Base-by-base conservation (phyloP, 1,284 basidiomycete species). In the Sporisorium exsertum region DNA sequence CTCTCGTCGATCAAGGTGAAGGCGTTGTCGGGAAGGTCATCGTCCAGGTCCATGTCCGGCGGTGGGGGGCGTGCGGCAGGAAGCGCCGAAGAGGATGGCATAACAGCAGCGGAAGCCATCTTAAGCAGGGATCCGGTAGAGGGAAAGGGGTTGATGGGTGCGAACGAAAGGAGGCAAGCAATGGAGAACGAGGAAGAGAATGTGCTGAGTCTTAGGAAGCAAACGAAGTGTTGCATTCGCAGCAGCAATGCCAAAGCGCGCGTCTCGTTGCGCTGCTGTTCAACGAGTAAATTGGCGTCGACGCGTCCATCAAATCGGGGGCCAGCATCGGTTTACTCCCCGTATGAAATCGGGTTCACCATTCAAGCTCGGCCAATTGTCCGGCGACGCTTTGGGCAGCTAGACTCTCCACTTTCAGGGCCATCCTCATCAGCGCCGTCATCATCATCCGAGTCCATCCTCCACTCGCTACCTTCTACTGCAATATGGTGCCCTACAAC, bases 401-500 rank as follows among this genome's bases (percentile, higher is more conserved):
- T 20, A 22, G 40, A 43, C 54, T 24, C 55, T 52, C 54, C 57
- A 70, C 54, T 58, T 46, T 58, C 63, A 32, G 55, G 29, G 16
- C 57, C 16, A 20, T 52, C n/a, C 3, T 49, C 58, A 52, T 42
- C 53, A 15, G 35, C 49, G 24, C 4, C 26, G 1, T 5, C 55
- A 33, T 29, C 59, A 24, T 37, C 42, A 33, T 20, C 40, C 16
- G 22, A 12, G 32, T 9, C 18, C 29, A 22, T 20, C 20, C n/a
- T 5, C 5, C 5, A 32, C 29, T 32, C 29, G 29, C 24, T 7
- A 40, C 15, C 22, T 12, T 53, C 16, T 9, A 26, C 18, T 18
- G 50, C 12, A 16, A 8, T 78, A 83, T 83, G 82, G 70, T 69
- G 22, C 80, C 81, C 5, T 84, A 81, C 78, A 75, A 79, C 45